phyloP scores from a whole-genome alignment of 1,284 basidiomycete genomes.

The Fomitiporia mediterranea region DNA sequence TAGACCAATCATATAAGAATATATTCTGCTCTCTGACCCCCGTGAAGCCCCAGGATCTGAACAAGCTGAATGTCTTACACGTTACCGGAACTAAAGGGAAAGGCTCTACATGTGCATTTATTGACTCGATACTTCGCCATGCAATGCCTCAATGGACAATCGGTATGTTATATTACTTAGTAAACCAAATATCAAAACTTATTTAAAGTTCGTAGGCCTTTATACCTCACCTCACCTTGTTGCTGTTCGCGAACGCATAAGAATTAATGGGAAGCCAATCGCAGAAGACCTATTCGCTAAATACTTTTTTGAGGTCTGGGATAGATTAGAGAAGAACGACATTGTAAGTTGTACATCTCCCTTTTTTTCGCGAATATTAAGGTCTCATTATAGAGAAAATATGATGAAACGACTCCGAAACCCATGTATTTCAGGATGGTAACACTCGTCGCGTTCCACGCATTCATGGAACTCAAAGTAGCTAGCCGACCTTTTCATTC shows the following conservation, averaged over 20 bases:
- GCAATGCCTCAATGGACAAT: constrained; percentile 65
- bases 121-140: constrained; percentile 68
- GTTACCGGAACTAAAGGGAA: constrained; percentile 99
- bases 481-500: not conserved
- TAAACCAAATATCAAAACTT: not conserved
- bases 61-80: constrained; percentile 90
- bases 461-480: constrained; percentile 76
- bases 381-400: constrained; percentile 40
- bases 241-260: constrained; percentile 92
- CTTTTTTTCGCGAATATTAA: constrained; percentile 9
- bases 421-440: constrained; percentile 95
- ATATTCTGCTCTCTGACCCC: constrained; percentile 15
- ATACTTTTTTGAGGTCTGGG: constrained; percentile 98
- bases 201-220: constrained; percentile 49
- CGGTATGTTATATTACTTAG: constrained; percentile 38
- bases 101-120: constrained; percentile 94
- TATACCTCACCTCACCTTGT: constrained; percentile 98
- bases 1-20: constrained; percentile 29
- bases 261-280: constrained; percentile 88
- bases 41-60: constrained; percentile 73
- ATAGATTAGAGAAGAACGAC: constrained; percentile 70
- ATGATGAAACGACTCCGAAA: constrained; percentile 59
- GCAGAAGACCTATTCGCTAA: constrained; percentile 85
- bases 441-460: constrained; percentile 90
- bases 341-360: constrained; percentile 36